These are phyloP conservation scores for Gynandropsis gynandra DNA, from an alignment of 345 rosid genomes.

Conservation along the genomic window DNA sequence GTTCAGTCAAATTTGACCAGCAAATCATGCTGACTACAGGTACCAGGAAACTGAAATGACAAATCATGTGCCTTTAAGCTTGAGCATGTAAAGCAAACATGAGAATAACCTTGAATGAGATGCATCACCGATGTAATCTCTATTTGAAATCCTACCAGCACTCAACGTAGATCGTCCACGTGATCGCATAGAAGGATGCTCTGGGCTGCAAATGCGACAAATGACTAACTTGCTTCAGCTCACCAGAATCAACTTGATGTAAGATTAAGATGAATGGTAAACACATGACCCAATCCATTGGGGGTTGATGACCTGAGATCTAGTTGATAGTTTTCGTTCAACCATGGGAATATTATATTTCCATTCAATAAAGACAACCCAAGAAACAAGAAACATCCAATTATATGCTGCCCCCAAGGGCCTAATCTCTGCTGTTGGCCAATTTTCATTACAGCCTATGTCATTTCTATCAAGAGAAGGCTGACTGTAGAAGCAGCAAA, in stretches of 20 bases:
- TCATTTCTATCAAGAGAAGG: not conserved
- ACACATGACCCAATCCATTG: not conserved
- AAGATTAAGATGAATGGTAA: no score
- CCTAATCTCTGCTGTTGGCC: no score
- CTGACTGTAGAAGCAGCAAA: slow-evolving; percentile 2
- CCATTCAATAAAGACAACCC: no score
- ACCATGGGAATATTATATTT: no score
- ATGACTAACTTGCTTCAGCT: slow-evolving; percentile 14
- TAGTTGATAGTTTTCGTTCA: not conserved
- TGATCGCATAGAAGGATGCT: slow-evolving; percentile 72
- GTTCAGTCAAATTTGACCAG: not conserved
- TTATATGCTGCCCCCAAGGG: not conserved
- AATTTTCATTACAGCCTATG: not conserved
- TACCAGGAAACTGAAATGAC: slow-evolving; percentile 2
- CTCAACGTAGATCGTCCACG: slow-evolving; percentile 82
- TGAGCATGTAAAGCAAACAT: slow-evolving; percentile 3
- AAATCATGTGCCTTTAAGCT: not conserved
- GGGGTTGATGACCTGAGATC: not conserved
- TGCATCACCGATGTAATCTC: slow-evolving; percentile 62
- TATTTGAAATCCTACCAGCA: slow-evolving; percentile 53
- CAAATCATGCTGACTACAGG: slow-evolving; percentile 11
- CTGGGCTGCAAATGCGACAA: slow-evolving; percentile 64
- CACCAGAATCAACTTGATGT: no score
- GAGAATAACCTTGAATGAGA: slow-evolving; percentile 62
- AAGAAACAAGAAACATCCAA: no score